Evolutionary conservation across 2,329 filamentous ascomycete species (phyloP).

Genomic region (Cyphellophora europaea): DNA sequence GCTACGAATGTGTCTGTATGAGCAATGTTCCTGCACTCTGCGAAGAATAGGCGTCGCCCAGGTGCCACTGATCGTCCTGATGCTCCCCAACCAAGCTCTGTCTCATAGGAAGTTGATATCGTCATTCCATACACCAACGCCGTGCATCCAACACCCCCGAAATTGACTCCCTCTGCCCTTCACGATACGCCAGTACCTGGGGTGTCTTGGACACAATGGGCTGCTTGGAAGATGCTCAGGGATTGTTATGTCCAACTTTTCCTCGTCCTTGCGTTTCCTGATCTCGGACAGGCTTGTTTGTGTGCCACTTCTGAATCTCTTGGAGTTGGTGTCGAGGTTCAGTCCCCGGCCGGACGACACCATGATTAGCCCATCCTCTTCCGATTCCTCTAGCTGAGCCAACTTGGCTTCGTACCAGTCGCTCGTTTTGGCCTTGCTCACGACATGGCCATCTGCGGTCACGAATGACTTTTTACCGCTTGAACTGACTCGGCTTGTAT

Average conservation of each 20-base stretch:
- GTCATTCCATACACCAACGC: slow-evolving; percentile 13
- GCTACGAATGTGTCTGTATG: too few species aligned
- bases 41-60: too few species aligned
- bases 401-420: slow-evolving; percentile 19
- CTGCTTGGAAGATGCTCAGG: slow-evolving; percentile 20
- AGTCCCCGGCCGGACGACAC: not conserved
- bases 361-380: not conserved
- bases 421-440: slow-evolving; percentile 6
- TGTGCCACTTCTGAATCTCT: not conserved
- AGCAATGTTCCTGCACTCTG: too few species aligned
- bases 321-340: not conserved
- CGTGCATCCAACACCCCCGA: slow-evolving; percentile 20
- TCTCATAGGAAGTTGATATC: too few species aligned
- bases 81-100: too few species aligned
- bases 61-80: too few species aligned
- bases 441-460: not conserved
- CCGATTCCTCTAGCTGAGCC: slow-evolving; percentile 10
- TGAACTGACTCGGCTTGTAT: not conserved
- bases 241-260: slow-evolving; percentile 13
- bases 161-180: slow-evolving; percentile 14
- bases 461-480: not conserved
- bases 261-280: slow-evolving; percentile 2
- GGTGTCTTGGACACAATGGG: slow-evolving; percentile 19
- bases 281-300: slow-evolving; percentile 1
- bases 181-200: slow-evolving; percentile 18